phyloP scores from a whole-genome alignment of 2,329 filamentous ascomycete species.

The Trichophyton simii region DNA sequence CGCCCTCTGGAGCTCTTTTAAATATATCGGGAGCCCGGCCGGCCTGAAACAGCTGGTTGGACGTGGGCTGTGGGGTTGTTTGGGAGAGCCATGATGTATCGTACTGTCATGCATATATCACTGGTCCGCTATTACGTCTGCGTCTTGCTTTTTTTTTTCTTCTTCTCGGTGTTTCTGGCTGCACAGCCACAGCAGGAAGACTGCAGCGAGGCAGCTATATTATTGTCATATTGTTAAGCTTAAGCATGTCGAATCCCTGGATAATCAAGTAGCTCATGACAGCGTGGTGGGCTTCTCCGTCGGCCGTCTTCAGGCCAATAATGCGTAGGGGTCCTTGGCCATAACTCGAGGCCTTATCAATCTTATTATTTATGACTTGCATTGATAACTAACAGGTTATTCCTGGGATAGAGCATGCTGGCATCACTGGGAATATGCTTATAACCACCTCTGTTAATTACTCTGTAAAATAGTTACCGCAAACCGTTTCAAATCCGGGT shows the following conservation, averaged over 20 bases:
- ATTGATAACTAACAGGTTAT: background rate
- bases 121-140: background rate
- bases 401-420: background rate
- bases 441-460: no score
- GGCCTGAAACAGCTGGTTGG: slow-evolving; percentile 1
- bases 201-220: background rate
- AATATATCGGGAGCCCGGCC: background rate
- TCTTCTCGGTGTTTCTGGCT: no score
- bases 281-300: no score
- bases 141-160: background rate
- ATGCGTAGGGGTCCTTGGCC: no score
- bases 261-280: no score
- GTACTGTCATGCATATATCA: background rate
- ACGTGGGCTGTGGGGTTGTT: background rate
- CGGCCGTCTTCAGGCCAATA: no score
- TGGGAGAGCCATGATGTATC: background rate
- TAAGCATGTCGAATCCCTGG: no score
- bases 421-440: background rate
- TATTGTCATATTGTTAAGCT: background rate
- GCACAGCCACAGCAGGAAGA: background rate
- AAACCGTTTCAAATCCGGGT: background rate
- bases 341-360: no score
- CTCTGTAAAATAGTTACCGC: background rate
- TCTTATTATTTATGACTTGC: no score
- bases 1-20: background rate